A percentile compares a stretch with the other conserved stretches of the same genome.
Conservation (phyloP, 1,139 yeast species). For the Yamadazyma spencermartinsiae region DNA sequence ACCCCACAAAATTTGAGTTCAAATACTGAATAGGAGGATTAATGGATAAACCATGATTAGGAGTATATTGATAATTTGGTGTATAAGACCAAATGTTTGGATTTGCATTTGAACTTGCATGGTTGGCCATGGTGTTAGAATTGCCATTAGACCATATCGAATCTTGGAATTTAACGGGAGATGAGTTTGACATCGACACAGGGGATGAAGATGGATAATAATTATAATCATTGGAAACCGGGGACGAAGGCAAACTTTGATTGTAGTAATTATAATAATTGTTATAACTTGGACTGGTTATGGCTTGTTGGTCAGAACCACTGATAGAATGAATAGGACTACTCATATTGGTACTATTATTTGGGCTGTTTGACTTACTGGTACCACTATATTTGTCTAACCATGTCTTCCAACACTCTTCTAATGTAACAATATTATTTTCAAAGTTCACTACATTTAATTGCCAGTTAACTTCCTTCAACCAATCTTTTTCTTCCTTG, state of each 20-base stretch:
- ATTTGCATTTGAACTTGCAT: neutral
- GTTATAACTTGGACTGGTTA: constrained; percentile 14
- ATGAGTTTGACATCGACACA: constrained; percentile 16
- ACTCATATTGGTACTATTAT: constrained; percentile 5
- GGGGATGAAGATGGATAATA: constrained; percentile 22
- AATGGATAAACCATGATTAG: constrained; percentile 2
- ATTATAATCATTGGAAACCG: constrained; percentile 14
- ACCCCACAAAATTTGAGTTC: constrained; percentile 33
- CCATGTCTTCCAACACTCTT: constrained; percentile 52
- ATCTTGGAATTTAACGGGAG: constrained; percentile 25
- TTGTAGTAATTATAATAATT: constrained; percentile 8
- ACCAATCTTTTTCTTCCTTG: constrained; percentile 72
- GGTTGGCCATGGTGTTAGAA: constrained; percentile 5
- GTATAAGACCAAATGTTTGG: constrained; percentile 24
- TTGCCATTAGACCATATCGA: constrained; percentile 23
- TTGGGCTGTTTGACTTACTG: neutral
- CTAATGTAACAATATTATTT: constrained; percentile 41
- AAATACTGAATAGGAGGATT: constrained; percentile 18
- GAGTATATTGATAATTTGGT: constrained; percentile 20
- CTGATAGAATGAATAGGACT: constrained; percentile 1
- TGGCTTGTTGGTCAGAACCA: neutral
- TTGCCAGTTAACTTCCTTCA: constrained; percentile 50
- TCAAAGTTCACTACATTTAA: constrained; percentile 47
- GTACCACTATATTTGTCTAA: constrained; percentile 29
- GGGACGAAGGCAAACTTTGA: constrained; percentile 25